Conservation (phyloP, 2,329 filamentous ascomycete genomes). For the Pseudocercospora musae region DNA sequence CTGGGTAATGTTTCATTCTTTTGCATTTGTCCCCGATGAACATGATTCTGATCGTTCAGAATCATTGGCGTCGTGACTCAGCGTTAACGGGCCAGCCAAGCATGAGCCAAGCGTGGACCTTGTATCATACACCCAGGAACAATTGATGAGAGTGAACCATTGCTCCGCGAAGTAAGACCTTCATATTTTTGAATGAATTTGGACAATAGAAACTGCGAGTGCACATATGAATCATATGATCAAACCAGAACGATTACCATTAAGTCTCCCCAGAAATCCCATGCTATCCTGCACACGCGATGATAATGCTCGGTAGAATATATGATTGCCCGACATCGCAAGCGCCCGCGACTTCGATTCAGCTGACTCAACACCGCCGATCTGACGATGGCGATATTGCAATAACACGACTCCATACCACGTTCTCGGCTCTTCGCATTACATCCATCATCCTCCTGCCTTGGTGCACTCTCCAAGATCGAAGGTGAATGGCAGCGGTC, state of each 20-base stretch:
- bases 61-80: too few species aligned
- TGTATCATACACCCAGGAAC: neutral
- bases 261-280: neutral
- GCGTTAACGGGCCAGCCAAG: neutral
- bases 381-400: neutral
- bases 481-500: conserved; percentile 22
- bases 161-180: neutral
- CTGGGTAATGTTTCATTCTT: too few species aligned
- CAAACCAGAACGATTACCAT: neutral
- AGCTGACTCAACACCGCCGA: conserved; percentile 1
- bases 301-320: neutral
- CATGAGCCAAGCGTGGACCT: neutral
- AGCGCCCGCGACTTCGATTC: neutral
- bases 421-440: neutral
- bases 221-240: neutral
- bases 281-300: neutral
- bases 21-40: too few species aligned
- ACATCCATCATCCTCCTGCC: neutral
- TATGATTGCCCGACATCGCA: neutral
- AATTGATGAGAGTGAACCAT: neutral
- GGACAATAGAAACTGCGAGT: neutral
- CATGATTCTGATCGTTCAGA: too few species aligned
- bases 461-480: conserved; percentile 6
- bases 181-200: too few species aligned
- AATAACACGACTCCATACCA: neutral